Evolutionary conservation across 768 basidiomycete species (phyloP), one percentile per base, ranked within the genome.

Genomic region (Suillus subluteus): DNA sequence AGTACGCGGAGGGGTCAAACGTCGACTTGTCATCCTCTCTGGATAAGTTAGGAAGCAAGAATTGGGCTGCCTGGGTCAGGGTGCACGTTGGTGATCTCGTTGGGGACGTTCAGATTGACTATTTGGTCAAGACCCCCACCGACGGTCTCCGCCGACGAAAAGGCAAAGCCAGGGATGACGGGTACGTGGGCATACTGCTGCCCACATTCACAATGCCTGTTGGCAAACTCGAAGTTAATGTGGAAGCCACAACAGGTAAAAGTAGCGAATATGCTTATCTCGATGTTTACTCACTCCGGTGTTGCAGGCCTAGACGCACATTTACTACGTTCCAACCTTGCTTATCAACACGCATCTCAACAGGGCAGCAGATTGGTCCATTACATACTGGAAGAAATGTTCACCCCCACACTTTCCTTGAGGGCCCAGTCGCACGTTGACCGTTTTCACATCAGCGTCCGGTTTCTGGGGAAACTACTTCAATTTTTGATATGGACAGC

Each of bases 151-250:
- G 48, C 54, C 81, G 77, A 69, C 75, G 78, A 48, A 86, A 82
- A 68, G 78, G 71, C 64, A 83, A 77, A 67, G 70, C 68, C 56
- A 76, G 69, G 35, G 74, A 76, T 32, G 74, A 72, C 62, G 70
- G 70, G 4, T 67, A 72, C 35, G 64, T 88, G 21, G 76, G 85
- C 68, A 74, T 92, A 23, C 77, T 90, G 55, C 74, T 94, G 54
- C 92, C 92, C 9, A 86, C 87, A n/a, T 94, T 94, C 71, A 74
- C 86, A 4, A 77, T 92, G n/a, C 86, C 91, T 8, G 79, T 94
- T 52, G 88, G 88, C 55, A 81, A 82, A 73, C 76, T 93, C 66
- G 87, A 91, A 72, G 89, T 91, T 2, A 80, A 81, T 26, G 74
- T 94, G 61, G 86, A 88, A 58, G 74, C 76, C 23, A 75, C 79